Conservation (phyloP, 495 filamentous ascomycete genomes). For the Cladorrhinum samala region DNA sequence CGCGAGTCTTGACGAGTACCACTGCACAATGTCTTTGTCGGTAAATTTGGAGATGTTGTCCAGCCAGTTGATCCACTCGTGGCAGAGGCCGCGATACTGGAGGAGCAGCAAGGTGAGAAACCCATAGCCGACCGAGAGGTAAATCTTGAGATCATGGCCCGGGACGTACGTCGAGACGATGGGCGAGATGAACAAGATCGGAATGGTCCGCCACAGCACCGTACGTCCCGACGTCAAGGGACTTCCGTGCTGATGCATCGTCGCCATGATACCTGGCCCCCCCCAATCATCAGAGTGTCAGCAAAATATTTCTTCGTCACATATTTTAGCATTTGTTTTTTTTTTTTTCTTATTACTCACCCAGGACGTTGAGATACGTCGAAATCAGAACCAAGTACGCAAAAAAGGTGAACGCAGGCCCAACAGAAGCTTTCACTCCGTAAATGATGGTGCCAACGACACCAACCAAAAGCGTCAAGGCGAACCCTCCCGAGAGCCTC, state of each 20-base stretch:
- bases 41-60: conserved; percentile 40
- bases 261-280: conserved; percentile 22
- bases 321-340: too few relatives aligned
- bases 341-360: too few relatives aligned
- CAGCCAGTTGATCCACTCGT: conserved; percentile 50
- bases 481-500: conserved; percentile 23
- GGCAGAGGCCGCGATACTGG: conserved; percentile 39
- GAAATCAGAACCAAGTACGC: conserved; percentile 45
- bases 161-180: conserved; percentile 40
- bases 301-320: too few relatives aligned
- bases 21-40: conserved; percentile 44
- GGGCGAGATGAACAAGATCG: conserved; percentile 43
- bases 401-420: conserved; percentile 43
- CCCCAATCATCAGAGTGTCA: background rate
- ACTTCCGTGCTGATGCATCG: conserved; percentile 24
- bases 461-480: conserved; percentile 16
- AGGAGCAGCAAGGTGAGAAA: conserved; percentile 41
- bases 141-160: conserved; percentile 43
- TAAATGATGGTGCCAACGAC: conserved; percentile 14
- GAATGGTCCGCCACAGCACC: conserved; percentile 34
- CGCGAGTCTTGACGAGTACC: conserved; percentile 34
- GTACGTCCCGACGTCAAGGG: conserved; percentile 33
- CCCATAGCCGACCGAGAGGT: conserved; percentile 41
- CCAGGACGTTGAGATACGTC: conserved; percentile 46
- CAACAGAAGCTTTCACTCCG: conserved; percentile 9